Evolutionary conservation across 352 stramenopile species (phyloP).

Genomic region (Aphanomyces euteiches): DNA sequence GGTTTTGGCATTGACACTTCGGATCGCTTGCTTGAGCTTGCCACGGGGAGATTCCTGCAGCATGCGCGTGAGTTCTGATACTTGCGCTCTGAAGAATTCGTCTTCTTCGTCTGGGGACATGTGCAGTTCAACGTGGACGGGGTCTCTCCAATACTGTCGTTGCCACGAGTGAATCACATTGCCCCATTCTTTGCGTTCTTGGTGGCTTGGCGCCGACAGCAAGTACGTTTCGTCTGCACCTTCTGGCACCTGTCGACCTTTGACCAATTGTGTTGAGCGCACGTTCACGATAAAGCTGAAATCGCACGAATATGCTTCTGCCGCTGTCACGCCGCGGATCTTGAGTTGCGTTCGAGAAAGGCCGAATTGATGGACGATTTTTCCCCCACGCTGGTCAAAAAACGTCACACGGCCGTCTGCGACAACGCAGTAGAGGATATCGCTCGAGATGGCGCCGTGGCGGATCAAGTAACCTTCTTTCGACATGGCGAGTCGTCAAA

Average conservation of each 20-base stretch:
- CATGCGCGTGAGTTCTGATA: slow-evolving; percentile 38
- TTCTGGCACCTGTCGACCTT: slow-evolving; percentile 59
- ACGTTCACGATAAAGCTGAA: slow-evolving; percentile 73
- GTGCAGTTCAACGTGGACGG: slow-evolving; percentile 49
- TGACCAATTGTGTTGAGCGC: slow-evolving; percentile 66
- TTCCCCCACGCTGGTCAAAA: slow-evolving; percentile 58
- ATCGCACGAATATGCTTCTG: slow-evolving; percentile 61
- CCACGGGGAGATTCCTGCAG: slow-evolving; percentile 24
- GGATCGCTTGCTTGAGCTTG: slow-evolving; percentile 5
- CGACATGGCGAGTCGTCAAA: slow-evolving; percentile 47
- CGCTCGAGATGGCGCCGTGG: slow-evolving; percentile 62
- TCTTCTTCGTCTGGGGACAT: slow-evolving; percentile 59
- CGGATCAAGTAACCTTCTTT: slow-evolving; percentile 79
- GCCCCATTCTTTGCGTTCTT: slow-evolving; percentile 78
- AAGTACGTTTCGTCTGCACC: slow-evolving; percentile 55
- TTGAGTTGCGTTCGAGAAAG: slow-evolving; percentile 75
- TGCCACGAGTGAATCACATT: slow-evolving; percentile 85
- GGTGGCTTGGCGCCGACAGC: slow-evolving; percentile 65
- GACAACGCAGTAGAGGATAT: slow-evolving; percentile 78
- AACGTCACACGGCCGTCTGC: slow-evolving; percentile 72
- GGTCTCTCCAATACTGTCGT: slow-evolving; percentile 81
- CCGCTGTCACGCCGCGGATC: slow-evolving; percentile 65
- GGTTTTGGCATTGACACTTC: not conserved
- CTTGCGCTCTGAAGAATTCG: slow-evolving; percentile 70
- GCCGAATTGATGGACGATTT: slow-evolving; percentile 58